Evolutionary conservation across 164 flowering plant genomes (phyloP).

Genomic region (Cinnamomum micranthum): DNA sequence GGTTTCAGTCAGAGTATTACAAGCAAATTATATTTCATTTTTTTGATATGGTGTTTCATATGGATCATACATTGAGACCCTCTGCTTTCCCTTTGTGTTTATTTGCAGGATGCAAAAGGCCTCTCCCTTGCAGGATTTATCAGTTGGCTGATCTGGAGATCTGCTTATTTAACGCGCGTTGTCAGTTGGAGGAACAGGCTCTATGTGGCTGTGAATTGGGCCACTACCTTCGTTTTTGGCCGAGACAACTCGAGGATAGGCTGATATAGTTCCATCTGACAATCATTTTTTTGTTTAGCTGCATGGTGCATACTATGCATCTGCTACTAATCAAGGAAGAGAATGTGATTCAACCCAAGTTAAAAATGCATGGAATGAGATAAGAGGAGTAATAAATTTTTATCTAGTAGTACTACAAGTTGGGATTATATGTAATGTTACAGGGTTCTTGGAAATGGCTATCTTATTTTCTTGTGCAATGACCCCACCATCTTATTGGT

Average conservation of each 20-base stretch:
- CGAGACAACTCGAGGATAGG: conserved; percentile 66
- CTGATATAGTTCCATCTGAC: conserved; percentile 4
- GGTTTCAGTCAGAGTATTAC: too few species aligned
- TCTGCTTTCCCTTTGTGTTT: neutral
- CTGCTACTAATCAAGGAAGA: neutral
- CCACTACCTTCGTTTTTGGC: conserved; percentile 75
- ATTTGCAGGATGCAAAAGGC: conserved; percentile 62
- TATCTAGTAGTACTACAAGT: too few species aligned
- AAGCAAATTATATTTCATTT: too few species aligned
- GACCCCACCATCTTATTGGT: too few species aligned
- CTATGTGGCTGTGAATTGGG: conserved; percentile 86
- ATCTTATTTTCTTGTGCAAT: too few species aligned
- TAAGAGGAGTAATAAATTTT: too few species aligned
- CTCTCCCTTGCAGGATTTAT: conserved; percentile 63
- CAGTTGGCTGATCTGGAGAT: conserved; percentile 84
- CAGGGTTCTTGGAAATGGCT: too few species aligned
- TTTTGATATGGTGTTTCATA: neutral
- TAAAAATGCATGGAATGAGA: too few species aligned
- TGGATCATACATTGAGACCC: neutral
- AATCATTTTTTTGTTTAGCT: neutral
- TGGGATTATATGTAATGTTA: too few species aligned
- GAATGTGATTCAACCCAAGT: too few species aligned
- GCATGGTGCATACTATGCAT: neutral
- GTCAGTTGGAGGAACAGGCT: conserved; percentile 90
- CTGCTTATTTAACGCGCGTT: conserved; percentile 79